A percentile compares a stretch with the other conserved stretches of the same genome.
Evolutionary conservation across 305 asterid species (phyloP).

Genomic region (Fraxinus dipetala): DNA sequence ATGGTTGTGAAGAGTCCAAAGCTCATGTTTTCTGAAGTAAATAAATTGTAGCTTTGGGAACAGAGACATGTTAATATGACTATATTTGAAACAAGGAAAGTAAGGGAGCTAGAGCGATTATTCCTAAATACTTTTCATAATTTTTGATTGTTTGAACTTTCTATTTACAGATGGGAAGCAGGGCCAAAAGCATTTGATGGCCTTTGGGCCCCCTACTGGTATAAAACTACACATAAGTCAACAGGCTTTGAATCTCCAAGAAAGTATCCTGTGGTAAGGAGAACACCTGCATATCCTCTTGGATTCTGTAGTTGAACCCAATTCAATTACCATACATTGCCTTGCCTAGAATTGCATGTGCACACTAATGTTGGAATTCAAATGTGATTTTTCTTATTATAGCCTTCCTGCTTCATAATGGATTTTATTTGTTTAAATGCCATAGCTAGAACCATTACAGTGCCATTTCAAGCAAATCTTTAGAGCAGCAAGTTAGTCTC

Average conservation of each 20-base stretch:
- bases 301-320: conserved; percentile 6
- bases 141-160: conserved; percentile 19
- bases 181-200: conserved; percentile 54
- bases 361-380: background rate
- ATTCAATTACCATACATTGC: background rate
- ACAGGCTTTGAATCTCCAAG: conserved; percentile 38
- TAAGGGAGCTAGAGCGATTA: conserved; percentile 1
- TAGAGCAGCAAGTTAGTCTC: background rate
- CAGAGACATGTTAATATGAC: background rate
- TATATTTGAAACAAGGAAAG: background rate
- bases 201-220: conserved; percentile 53
- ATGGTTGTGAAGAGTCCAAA: background rate
- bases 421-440: background rate
- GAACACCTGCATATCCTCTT: conserved; percentile 6
- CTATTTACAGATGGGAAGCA: conserved; percentile 42
- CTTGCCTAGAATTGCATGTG: background rate
- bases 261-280: conserved; percentile 44
- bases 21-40: background rate
- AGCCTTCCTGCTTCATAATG: background rate
- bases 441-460: background rate
- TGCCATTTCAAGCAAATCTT: background rate
- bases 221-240: conserved; percentile 41
- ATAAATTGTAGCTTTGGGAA: background rate
- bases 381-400: background rate
- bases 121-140: background rate